Evolutionary conservation across 2,329 filamentous ascomycete species (phyloP), one percentile per base, ranked within the genome.

Genomic region (Malbranchea cinnamomea): DNA sequence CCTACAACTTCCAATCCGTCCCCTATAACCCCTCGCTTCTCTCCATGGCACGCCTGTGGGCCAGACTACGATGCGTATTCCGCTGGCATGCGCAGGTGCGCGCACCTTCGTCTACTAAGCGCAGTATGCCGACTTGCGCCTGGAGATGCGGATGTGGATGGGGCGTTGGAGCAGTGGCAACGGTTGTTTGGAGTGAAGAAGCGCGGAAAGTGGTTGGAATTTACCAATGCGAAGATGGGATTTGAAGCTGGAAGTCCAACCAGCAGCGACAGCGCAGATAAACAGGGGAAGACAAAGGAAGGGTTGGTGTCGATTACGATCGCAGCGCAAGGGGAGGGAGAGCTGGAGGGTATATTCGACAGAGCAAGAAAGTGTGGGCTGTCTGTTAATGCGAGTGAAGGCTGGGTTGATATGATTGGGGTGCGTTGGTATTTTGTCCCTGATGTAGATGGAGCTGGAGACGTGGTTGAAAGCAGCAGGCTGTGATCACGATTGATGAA

Each of bases 11-110:
- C 41, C 12, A 57, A 59, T 29, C 51, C 53, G 1, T 48, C 44
- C n/a, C 58, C 57, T 0, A 34, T 63, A 2, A 38, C 39, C 22
- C 41, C 49, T 4, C 43, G 43, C 3, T 60, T 59, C 41, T 56
- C 54, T 6, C 58, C 54, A 1, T 64, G 59, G 59, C 58, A 63
- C 39, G 53, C 57, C 1, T 59, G 53, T 30, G 59, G 59, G 0
- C 33, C 44, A 2, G 43, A 55, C 20, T 48, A 55, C 35, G 33
- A 42, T 9, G 28, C 23, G 2, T 60, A 60, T 35, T 48, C 41
- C 7, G 36, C 44, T 0, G 46, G 33, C 4, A 62, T 62, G 58
- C 49, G 46, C 31, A 45, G 48, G 5, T 30, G 43, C 21, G 41
- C 44, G 6, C 46, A 58, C 32, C 43, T 62, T 19, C 41, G 44